Evolutionary conservation across 1,284 basidiomycete species (phyloP).

Genomic region (Waitea zeae): DNA sequence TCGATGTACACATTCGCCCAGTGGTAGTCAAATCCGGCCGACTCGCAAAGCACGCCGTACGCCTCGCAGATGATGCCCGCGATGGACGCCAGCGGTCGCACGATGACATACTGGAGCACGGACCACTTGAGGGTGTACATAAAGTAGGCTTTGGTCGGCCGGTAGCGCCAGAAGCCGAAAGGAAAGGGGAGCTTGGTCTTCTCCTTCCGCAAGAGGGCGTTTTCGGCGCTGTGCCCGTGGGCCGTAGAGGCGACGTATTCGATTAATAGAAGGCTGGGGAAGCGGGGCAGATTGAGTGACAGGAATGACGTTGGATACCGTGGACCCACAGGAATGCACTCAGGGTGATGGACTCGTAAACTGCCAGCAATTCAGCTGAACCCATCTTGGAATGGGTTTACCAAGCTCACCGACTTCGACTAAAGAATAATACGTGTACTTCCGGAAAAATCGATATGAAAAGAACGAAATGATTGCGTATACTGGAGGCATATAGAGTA

Average conservation of each 20-base stretch:
- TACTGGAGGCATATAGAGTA: constrained; percentile 66
- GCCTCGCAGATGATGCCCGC: constrained; percentile 61
- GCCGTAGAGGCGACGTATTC: constrained; percentile 69
- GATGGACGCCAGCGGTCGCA: constrained; percentile 52
- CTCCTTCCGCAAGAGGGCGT: constrained; percentile 63
- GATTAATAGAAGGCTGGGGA: constrained; percentile 53
- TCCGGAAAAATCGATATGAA: constrained; percentile 71
- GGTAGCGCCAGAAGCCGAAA: constrained; percentile 59
- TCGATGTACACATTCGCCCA: constrained; percentile 62
- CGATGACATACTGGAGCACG: constrained; percentile 71
- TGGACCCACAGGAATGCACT: constrained; percentile 57
- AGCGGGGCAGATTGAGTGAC: constrained; percentile 10
- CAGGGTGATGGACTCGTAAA: constrained; percentile 42
- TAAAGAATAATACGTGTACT: constrained; percentile 70
- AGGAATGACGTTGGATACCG: constrained; percentile 8
- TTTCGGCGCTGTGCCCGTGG: constrained; percentile 36
- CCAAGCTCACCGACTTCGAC: constrained; percentile 52
- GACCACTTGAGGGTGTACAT: constrained; percentile 75
- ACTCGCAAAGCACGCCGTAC: constrained; percentile 47
- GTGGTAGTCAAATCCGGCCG: constrained; percentile 35
- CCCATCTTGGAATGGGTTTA: not conserved
- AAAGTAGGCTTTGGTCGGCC: constrained; percentile 75
- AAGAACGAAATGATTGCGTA: constrained; percentile 82
- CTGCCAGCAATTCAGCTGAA: no score
- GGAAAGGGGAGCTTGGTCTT: constrained; percentile 62